Evolutionary conservation across 306 rosid genomes (phyloP), one percentile per base, ranked within the genome.

Genomic region (Malus sylvestris): DNA sequence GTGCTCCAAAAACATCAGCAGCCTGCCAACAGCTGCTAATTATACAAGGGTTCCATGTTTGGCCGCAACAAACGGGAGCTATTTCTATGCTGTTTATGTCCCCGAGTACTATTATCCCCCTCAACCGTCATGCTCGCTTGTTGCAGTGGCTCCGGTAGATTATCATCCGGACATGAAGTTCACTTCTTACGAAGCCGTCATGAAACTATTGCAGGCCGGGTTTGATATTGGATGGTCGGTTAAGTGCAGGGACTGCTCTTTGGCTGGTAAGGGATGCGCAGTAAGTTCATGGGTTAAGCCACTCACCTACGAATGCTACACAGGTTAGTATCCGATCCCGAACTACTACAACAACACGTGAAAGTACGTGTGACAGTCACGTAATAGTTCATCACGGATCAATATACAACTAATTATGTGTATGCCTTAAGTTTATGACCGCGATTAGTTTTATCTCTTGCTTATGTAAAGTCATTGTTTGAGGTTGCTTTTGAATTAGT

Each of bases 171-270:
- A 32, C 23, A 46, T 65, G 29, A 45, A 73, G 51, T 7, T 25
- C 20, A 73, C 75, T 59, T 20, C 79, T 10, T 67, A 44, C 61
- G 66, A 53, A 67, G 70, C 32, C 29, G 16, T 73, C 7, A 23
- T 44, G 27, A n/a, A 73, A 45, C 18, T 68, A 58, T 59, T 73
- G 64, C 29, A 59, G 55, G 35, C 3, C 0, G 75, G 83, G 46
- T 79, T 73, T 30, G 78, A 73, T 29, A 46, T 79, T 3, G 70
- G 70, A 30, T 80, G 79, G 70, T 80, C 79, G 23, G 38, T 80
- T 33, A 32, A 73, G 57, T 80, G 79, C 71, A 32, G 83, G 71
- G 67, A 80, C 35, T 80, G 83, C 32, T 4, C 45, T 11, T 71
- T 40, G 46, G 25, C 70, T 18, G 38, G 83, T 10, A 49, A 25